These are phyloP conservation scores for Penicillium paxilli DNA, from an alignment of 495 filamentous ascomycete species.

Conservation along the genomic window DNA sequence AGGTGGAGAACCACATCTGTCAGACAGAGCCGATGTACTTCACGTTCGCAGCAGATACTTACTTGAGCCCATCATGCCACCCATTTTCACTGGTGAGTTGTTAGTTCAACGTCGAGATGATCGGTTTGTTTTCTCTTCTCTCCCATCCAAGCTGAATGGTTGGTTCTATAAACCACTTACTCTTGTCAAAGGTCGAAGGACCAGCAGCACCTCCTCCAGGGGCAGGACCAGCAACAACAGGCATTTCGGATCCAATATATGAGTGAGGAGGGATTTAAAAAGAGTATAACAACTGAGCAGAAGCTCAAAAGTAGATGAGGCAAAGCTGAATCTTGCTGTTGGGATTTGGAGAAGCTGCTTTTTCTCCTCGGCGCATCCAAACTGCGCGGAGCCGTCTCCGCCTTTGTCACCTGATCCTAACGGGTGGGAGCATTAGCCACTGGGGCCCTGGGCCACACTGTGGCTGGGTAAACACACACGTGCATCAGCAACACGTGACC, in stretches of 20 bases:
- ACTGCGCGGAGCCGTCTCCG: conserved; percentile 20
- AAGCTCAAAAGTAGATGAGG: conserved; percentile 3
- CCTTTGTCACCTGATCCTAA: conserved; percentile 20
- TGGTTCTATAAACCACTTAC: conserved; percentile 51
- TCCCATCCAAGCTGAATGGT: not conserved
- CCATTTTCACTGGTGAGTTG: conserved; percentile 81
- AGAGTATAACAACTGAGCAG: not conserved
- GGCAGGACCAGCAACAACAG: conserved; percentile 62
- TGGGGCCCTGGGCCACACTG: too few relatives aligned
- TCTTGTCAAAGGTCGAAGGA: conserved; percentile 88
- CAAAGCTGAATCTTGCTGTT: not conserved
- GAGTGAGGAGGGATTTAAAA: not conserved
- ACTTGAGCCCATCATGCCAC: conserved; percentile 97
- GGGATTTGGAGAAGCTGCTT: conserved; percentile 10
- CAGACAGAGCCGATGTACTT: conserved; percentile 4
- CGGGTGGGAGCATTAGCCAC: too few relatives aligned
- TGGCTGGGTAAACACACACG: too few relatives aligned
- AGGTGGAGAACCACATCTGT: conserved; percentile 11
- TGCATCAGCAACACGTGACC: conserved; percentile 15
- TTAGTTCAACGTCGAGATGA: conserved; percentile 16
- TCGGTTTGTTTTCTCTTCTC: too few relatives aligned
- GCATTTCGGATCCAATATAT: conserved; percentile 54
- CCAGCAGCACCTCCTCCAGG: conserved; percentile 48
- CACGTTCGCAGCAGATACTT: conserved; percentile 38
- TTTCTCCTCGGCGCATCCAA: conserved; percentile 17